Evolutionary conservation across 495 filamentous ascomycete species (phyloP).

Genomic region (Lichenothelia convexa): DNA sequence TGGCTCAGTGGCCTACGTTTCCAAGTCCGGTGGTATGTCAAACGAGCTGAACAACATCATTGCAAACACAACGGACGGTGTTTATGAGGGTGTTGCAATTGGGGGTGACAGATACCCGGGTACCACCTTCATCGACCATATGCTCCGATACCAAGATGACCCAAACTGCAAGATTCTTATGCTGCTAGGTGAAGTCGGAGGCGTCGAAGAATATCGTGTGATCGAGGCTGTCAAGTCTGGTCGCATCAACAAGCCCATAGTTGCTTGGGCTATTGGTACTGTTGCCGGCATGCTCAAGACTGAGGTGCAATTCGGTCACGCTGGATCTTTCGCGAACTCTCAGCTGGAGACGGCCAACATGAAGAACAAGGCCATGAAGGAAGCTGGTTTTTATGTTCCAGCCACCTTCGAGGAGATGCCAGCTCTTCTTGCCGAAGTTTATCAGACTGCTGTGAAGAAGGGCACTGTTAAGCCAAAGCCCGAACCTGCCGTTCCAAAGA

Average conservation of each 20-base stretch:
- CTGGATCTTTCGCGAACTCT: conserved; percentile 96
- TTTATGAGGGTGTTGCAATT: conserved; percentile 97
- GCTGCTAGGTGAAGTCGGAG: conserved; percentile 93
- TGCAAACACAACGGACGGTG: conserved; percentile 84
- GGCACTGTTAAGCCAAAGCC: conserved; percentile 68
- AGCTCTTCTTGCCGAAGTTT: conserved; percentile 50
- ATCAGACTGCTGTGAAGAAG: conserved; percentile 64
- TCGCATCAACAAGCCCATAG: conserved; percentile 89
- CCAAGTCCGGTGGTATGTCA: conserved; percentile 99
- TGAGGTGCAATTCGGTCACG: conserved; percentile 98
- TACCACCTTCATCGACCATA: conserved; percentile 97
- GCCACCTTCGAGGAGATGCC: conserved; percentile 96
- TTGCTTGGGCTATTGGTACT: conserved; percentile 98
- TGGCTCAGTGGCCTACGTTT: conserved; percentile 96
- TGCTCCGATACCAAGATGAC: conserved; percentile 86
- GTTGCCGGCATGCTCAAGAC: conserved; percentile 99
- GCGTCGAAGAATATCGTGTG: conserved; percentile 98
- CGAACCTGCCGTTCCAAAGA: conserved; percentile 92
- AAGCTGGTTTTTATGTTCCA: conserved; percentile 86
- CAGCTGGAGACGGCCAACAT: conserved; percentile 87
- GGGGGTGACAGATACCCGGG: conserved; percentile 97
- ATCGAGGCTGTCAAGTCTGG: conserved; percentile 94
- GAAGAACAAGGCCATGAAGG: conserved; percentile 94
- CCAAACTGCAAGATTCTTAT: conserved; percentile 94
- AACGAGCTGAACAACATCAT: conserved; percentile 99